Percentiles rank a stretch among this genome's conserved stretches.
These are phyloP conservation scores for Neohortaea acidophila DNA, from an alignment of 495 filamentous ascomycete genomes.

Conservation along the genomic window DNA sequence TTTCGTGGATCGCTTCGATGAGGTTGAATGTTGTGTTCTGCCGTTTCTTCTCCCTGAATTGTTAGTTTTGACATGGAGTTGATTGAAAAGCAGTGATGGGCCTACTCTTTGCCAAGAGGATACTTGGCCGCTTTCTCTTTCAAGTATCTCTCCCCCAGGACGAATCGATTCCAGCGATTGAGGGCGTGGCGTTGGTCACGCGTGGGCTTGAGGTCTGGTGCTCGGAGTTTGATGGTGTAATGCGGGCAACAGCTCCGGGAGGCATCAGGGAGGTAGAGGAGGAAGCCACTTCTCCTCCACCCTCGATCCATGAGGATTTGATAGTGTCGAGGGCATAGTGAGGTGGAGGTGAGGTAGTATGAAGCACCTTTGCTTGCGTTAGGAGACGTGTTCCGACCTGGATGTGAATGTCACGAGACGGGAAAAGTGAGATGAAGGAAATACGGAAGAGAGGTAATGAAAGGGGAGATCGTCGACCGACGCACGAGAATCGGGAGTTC, in stretches of 20 bases:
- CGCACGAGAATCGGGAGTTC: constrained; percentile 29
- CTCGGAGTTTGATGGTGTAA: constrained; percentile 76
- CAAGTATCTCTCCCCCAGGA: constrained; percentile 65
- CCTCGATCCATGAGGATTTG: constrained; percentile 70
- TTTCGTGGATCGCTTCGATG: constrained; percentile 53
- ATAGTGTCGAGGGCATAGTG: constrained; percentile 58
- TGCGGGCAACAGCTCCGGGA: constrained; percentile 80
- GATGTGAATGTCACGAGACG: too few relatives aligned
- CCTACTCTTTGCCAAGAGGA: constrained; percentile 62
- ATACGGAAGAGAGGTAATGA: not conserved
- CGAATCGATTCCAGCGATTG: constrained; percentile 77
- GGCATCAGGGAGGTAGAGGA: constrained; percentile 87
- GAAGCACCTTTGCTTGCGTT: constrained; percentile 49
- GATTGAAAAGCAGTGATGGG: not conserved
- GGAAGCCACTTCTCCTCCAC: constrained; percentile 72
- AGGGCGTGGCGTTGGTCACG: constrained; percentile 75
- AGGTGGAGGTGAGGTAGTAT: constrained; percentile 60
- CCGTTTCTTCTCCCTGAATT: constrained; percentile 51
- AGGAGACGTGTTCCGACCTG: too few relatives aligned
- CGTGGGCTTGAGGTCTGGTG: constrained; percentile 48
- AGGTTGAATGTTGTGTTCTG: constrained; percentile 53
- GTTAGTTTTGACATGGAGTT: constrained; percentile 1
- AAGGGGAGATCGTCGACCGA: constrained; percentile 8
- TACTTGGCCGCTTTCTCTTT: constrained; percentile 55
- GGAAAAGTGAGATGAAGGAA: too few relatives aligned